These are phyloP conservation scores for Malassezia vespertilionis DNA, from an alignment of 1,284 basidiomycete species.

Conservation along the genomic window DNA sequence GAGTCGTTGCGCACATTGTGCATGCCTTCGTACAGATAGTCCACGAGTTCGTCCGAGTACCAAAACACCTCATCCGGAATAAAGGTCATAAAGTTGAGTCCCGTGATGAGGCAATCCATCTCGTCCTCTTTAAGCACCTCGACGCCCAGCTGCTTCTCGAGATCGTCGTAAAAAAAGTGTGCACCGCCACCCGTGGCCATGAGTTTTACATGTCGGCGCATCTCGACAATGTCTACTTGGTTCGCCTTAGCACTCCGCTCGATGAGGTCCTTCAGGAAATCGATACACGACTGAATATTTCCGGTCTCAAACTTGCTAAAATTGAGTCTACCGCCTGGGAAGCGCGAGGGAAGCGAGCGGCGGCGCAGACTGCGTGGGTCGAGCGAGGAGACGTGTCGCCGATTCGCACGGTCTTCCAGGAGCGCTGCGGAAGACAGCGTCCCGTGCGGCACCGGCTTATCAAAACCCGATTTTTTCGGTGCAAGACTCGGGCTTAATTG, in stretches of 20 bases:
- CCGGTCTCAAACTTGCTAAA: slow-evolving; percentile 95
- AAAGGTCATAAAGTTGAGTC: slow-evolving; percentile 87
- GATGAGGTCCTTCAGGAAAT: slow-evolving; percentile 79
- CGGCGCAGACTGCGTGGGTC: slow-evolving; percentile 13
- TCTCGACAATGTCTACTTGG: slow-evolving; percentile 73
- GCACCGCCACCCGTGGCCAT: slow-evolving; percentile 97
- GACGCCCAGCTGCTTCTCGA: slow-evolving; percentile 65
- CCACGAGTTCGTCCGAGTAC: slow-evolving; percentile 91
- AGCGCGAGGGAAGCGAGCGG: slow-evolving; percentile 32
- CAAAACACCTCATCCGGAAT: slow-evolving; percentile 97
- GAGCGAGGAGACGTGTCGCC: slow-evolving; percentile 16
- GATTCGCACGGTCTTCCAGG: slow-evolving; percentile 1
- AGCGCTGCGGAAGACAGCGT: neutral
- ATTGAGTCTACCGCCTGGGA: slow-evolving; percentile 83
- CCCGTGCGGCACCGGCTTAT: neutral
- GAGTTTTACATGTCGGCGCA: slow-evolving; percentile 87
- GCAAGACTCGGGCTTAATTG: neutral
- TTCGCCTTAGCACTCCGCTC: slow-evolving; percentile 76
- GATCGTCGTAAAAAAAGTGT: slow-evolving; percentile 79
- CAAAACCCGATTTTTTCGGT: neutral
- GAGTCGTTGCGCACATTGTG: neutral
- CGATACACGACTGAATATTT: slow-evolving; percentile 67
- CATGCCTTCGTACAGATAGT: slow-evolving; percentile 24
- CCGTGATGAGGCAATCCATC: slow-evolving; percentile 96
- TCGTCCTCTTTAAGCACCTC: slow-evolving; percentile 83